Conservation (phyloP, 73 alveolate species). For the Breviolum minutum region DNA sequence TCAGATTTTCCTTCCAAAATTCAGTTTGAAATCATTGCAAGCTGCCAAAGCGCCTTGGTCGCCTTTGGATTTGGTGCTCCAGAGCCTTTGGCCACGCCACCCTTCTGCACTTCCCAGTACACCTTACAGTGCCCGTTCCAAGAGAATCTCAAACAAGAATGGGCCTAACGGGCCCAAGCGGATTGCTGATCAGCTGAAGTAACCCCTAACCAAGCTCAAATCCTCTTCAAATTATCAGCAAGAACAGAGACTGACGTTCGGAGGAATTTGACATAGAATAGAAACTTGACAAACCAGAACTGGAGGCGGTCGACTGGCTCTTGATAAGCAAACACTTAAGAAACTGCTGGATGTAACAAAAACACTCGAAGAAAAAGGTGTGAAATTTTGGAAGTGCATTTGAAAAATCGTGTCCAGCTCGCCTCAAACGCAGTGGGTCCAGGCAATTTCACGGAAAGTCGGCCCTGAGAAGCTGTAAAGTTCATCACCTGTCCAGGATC, state of each 20-base stretch:
- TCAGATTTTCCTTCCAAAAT: not conserved
- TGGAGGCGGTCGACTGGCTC: too few relatives aligned
- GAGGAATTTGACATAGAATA: too few relatives aligned
- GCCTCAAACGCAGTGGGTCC: conserved; percentile 32
- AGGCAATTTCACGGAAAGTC: conserved; percentile 1
- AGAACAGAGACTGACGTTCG: too few relatives aligned
- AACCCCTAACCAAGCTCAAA: not conserved
- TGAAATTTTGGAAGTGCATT: not conserved
- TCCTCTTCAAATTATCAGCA: not conserved
- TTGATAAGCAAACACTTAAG: too few relatives aligned
- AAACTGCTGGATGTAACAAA: too few relatives aligned
- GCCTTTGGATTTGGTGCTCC: not conserved
- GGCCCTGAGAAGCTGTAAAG: not conserved
- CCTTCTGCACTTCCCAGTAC: conserved; percentile 51
- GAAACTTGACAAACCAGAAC: too few relatives aligned
- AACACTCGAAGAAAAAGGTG: too few relatives aligned
- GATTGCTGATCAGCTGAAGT: too few relatives aligned
- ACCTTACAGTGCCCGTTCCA: not conserved
- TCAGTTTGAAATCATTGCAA: not conserved
- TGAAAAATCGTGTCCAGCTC: not conserved
- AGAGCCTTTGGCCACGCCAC: conserved; percentile 11
- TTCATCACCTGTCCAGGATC: conserved; percentile 7
- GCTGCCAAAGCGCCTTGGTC: not conserved
- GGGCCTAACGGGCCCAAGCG: not conserved
- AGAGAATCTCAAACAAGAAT: not conserved